Evolutionary conservation across 2,329 filamentous ascomycete species (phyloP), one percentile per base, ranked within the genome.

Genomic region (Claviceps sp.): DNA sequence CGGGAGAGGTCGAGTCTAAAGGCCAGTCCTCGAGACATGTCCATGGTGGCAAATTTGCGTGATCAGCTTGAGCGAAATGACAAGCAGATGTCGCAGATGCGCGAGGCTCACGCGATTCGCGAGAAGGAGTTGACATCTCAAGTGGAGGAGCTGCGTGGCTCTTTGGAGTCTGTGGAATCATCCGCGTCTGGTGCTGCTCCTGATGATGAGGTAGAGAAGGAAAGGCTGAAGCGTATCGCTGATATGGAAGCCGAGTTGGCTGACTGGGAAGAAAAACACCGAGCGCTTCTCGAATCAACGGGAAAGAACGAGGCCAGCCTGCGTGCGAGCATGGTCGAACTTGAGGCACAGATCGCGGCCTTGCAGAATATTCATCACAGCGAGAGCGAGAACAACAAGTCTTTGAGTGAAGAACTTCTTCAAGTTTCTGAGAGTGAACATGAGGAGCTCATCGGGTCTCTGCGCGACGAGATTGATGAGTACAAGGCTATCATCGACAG

Each of bases 1-100:
- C 84, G 93, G 51, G 94, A 98, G 68, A 78, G 94, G 54, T 91
- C 89, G 3, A 96, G 89, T 69, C 77, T 96, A 70, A 89, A 91
- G 65, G 78, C 65, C 2, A 85, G 86, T 24, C 86, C 89, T 7
- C 84, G 95, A 63, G 93, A 98, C 63, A 94, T 96, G 65, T 90
- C 88, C 0, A 83, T 96, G 57, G 84, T 97, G 36, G 85, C 88
- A 4, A 85, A 84, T 16, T 80, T 98, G 72, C 85, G 87, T 54
- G 87, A 94, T 56, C 89, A 96, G 67, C 78, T 98, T 5, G 81
- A 90, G 62, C 83, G 89, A 66, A 94, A 85, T 59, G 90, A 97
- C 67, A 84, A 79, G 58, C 83, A 91, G 63, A 82, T 96, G 56
- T 77, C 77, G 54, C 73, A 81, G 50, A 76, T 95, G 61, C 85